phyloP scores from a whole-genome alignment of 1,284 basidiomycete genomes.

The Sanghuangporus weigelae region DNA sequence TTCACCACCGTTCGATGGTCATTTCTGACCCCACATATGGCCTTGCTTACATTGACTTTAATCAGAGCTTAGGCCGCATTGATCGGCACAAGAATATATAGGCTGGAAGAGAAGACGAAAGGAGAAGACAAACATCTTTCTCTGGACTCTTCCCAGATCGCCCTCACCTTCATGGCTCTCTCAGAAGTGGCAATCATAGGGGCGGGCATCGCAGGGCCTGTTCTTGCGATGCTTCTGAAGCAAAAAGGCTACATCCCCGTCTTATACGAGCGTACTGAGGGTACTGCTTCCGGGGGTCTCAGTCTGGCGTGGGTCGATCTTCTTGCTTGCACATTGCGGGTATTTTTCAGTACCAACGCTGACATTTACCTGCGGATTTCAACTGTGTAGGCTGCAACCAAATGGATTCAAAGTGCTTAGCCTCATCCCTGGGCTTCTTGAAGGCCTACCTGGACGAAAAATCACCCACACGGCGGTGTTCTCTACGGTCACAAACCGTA shows the following conservation, averaged over 20 bases:
- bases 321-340: background rate
- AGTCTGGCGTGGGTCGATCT: slow-evolving; percentile 30
- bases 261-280: slow-evolving; percentile 35
- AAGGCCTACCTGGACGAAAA: slow-evolving; percentile 29
- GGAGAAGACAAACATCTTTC: too few species aligned
- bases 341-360: background rate
- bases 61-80: too few species aligned
- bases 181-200: slow-evolving; percentile 37
- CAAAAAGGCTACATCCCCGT: slow-evolving; percentile 36
- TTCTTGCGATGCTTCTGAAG: slow-evolving; percentile 40
- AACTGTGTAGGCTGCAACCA: slow-evolving; percentile 31
- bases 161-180: background rate
- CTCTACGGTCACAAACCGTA: slow-evolving; percentile 30
- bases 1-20: too few species aligned
- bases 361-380: background rate
- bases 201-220: slow-evolving; percentile 42
- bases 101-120: too few species aligned
- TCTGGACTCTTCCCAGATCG: background rate
- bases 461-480: slow-evolving; percentile 25
- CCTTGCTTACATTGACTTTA: too few species aligned
- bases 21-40: too few species aligned
- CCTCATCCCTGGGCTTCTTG: slow-evolving; percentile 34
- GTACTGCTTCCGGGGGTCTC: slow-evolving; percentile 30
- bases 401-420: slow-evolving; percentile 38
- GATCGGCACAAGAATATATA: too few species aligned